phyloP scores from a whole-genome alignment of 257 asterid species.

The Anisodus acutangulus region DNA sequence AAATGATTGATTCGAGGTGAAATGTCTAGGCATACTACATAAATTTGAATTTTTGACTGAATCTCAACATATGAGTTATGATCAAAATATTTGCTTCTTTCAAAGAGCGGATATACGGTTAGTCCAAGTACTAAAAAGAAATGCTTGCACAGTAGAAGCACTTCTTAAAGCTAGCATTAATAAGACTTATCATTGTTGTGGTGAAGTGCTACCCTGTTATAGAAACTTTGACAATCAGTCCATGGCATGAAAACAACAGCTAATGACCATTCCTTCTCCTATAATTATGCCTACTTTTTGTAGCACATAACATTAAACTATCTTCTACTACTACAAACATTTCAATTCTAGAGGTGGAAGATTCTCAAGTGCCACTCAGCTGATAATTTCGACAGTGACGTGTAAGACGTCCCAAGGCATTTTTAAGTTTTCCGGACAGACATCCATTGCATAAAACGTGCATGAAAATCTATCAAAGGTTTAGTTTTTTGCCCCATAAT shows the following conservation, averaged over 20 bases:
- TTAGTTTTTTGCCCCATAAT: background rate
- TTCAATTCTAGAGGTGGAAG: background rate
- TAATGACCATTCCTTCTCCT: background rate
- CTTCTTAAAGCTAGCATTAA: background rate
- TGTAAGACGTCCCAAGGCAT: background rate
- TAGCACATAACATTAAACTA: background rate
- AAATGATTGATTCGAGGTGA: background rate
- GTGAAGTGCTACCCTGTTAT: background rate
- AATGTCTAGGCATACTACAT: background rate
- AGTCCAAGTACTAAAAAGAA: background rate
- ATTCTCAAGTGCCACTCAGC: background rate
- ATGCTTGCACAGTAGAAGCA: background rate
- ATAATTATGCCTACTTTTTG: background rate
- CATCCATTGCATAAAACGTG: background rate
- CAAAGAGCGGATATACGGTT: background rate
- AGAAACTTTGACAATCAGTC: slow-evolving; percentile 16
- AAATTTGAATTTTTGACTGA: too few relatives aligned
- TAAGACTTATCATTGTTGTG: background rate
- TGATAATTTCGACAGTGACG: background rate
- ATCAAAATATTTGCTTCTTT: background rate
- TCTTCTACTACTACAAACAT: background rate
- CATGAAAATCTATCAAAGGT: background rate
- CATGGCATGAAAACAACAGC: background rate
- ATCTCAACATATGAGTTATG: background rate
- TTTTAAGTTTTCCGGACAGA: background rate